These are phyloP conservation scores for Hyphopichia buzzinii DNA, from an alignment of 1,139 yeast genomes.

Conservation along the genomic window DNA sequence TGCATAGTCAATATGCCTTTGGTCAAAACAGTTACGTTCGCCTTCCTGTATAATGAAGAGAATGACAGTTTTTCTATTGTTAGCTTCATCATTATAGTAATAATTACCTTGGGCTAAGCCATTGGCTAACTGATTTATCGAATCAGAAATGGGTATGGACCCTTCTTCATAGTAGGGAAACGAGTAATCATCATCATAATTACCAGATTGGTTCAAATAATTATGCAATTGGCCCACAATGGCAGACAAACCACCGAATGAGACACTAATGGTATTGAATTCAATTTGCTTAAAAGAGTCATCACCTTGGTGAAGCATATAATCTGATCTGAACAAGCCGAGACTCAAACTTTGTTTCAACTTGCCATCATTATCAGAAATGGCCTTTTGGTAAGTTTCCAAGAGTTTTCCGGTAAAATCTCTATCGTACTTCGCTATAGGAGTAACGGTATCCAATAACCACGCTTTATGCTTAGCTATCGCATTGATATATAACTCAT, in stretches of 20 bases:
- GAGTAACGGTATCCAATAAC: constrained; percentile 56
- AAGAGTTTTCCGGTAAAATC: constrained; percentile 82
- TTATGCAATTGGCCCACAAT: constrained; percentile 77
- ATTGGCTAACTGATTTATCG: constrained; percentile 58
- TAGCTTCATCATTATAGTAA: constrained; percentile 40
- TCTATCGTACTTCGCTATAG: constrained; percentile 58
- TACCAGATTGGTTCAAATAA: constrained; percentile 57
- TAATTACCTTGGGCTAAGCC: constrained; percentile 70
- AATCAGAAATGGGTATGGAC: constrained; percentile 65
- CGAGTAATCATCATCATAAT: constrained; percentile 41
- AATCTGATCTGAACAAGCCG: constrained; percentile 90
- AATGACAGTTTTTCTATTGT: constrained; percentile 47
- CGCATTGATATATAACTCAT: constrained; percentile 69
- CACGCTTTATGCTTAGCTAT: constrained; percentile 54
- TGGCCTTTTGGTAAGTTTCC: constrained; percentile 52
- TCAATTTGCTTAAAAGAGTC: constrained; percentile 82
- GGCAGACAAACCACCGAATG: constrained; percentile 87
- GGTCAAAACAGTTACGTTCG: constrained; percentile 90
- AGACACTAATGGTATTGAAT: constrained; percentile 92
- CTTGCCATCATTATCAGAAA: constrained; percentile 42
- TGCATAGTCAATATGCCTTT: constrained; percentile 75
- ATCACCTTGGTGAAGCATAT: constrained; percentile 61
- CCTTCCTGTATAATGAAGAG: constrained; percentile 79
- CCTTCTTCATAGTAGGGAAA: constrained; percentile 42
- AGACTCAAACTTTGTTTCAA: constrained; percentile 64